Evolutionary conservation across 768 basidiomycete genomes (phyloP), one percentile per base, ranked within the genome.

Genomic region (Cystobasidium ongulense): DNA sequence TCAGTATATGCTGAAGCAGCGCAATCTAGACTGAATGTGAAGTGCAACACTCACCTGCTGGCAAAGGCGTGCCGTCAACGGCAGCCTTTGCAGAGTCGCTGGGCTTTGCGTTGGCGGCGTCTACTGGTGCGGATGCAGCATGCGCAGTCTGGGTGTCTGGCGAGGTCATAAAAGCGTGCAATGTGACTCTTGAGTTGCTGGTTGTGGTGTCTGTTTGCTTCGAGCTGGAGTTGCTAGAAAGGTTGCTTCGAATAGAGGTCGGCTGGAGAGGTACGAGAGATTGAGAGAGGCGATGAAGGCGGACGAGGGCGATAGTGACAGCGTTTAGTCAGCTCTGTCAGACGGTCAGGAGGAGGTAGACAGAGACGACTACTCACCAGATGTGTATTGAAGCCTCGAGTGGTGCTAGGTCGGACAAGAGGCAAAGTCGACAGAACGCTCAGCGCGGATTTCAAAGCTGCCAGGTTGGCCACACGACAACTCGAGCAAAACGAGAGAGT

Each of bases 141-240:
- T 71, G 50, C 54, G 68, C 33, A 43, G 68, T 57, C 25, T 23
- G 35, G 54, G 52, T 59, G 68, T 71, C 68, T 52, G 25, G 31
- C 54, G 68, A 71, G 68, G 33, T 71, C 68, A 71, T 71, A 71
- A 71, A 71, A 71, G 65, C 65, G 65, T 52, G 23, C 39, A 67
- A 36, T 35, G 38, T 10, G 65, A 29, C 29, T 46, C 57, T 27
- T 27, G 8, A n/a, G n/a, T n/a, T 27, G 33, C 21, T 59, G 57
- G 33, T 59, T 35, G 21, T 27, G 25, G 57, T 11, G 11, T 35
- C 57, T 59, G 29, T 59, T 17, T 50, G n/a, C n/a, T 50, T n/a
- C 15, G n/a, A 50, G 57, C 57, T 59, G 57, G 57, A 27, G 29
- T 59, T 27, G 25, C 57, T 59, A 11, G 57, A 21, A 29, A 21